These are phyloP conservation scores for Rhynchosporium graminicola DNA, from an alignment of 2,329 filamentous ascomycete genomes.

Conservation along the genomic window DNA sequence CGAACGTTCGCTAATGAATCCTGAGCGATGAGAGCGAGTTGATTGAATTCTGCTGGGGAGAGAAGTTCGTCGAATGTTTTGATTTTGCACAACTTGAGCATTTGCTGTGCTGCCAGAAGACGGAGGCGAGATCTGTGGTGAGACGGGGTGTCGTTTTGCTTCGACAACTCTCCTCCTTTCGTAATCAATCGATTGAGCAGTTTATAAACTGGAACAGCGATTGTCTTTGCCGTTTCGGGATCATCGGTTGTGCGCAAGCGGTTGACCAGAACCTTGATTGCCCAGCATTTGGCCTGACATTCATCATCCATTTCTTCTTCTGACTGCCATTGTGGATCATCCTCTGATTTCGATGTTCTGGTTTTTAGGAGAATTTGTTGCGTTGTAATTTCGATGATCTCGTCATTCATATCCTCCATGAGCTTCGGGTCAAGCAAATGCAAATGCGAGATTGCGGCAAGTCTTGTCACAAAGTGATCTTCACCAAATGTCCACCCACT, in stretches of 20 bases:
- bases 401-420: constrained; percentile 71
- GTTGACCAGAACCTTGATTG: constrained; percentile 84
- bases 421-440: constrained; percentile 73
- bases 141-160: constrained; percentile 71
- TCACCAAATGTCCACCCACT: constrained; percentile 73
- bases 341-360: constrained; percentile 59
- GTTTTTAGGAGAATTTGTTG: constrained; percentile 73
- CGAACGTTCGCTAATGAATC: constrained; percentile 75
- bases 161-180: constrained; percentile 77
- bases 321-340: constrained; percentile 65
- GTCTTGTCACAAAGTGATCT: constrained; percentile 72
- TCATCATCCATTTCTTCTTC: constrained; percentile 74
- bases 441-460: constrained; percentile 72
- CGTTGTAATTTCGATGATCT: constrained; percentile 77
- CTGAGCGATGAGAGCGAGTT: constrained; percentile 77
- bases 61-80: constrained; percentile 77
- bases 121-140: constrained; percentile 80
- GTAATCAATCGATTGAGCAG: constrained; percentile 76
- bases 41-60: constrained; percentile 73
- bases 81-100: constrained; percentile 80
- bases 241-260: constrained; percentile 64
- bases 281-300: constrained; percentile 78
- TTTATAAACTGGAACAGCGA: constrained; percentile 71
- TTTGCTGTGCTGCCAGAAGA: constrained; percentile 75
- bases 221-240: constrained; percentile 54